Percentiles rank a stretch among this genome's conserved stretches.
These are phyloP conservation scores for Solanum rostratum DNA, from an alignment of 257 asterid genomes.

Conservation along the genomic window DNA sequence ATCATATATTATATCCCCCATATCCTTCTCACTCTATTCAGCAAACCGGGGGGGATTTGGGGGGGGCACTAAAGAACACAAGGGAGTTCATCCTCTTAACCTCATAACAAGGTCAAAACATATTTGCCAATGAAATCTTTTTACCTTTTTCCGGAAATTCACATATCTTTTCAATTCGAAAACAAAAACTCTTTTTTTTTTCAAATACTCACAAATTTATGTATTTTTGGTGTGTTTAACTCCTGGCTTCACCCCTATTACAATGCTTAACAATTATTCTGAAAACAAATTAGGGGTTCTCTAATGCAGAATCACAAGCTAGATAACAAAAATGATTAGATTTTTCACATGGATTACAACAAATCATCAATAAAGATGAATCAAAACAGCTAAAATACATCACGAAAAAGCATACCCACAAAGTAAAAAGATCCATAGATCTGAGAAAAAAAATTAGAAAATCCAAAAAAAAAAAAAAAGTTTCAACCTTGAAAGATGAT, in stretches of 20 bases:
- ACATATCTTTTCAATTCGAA: too few relatives aligned
- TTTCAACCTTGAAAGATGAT: conserved; percentile 8
- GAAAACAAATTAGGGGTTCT: not conserved
- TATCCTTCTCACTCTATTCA: not conserved
- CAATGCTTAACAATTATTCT: not conserved
- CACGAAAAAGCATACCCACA: not conserved
- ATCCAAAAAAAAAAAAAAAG: not conserved
- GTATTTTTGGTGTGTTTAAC: too few relatives aligned
- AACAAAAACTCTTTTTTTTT: too few relatives aligned
- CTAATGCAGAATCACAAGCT: not conserved
- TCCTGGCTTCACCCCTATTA: not conserved
- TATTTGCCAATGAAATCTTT: too few relatives aligned
- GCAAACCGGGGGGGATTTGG: too few relatives aligned
- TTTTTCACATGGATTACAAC: not conserved
- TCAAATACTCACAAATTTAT: too few relatives aligned
- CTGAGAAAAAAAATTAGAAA: not conserved
- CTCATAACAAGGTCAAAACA: not conserved
- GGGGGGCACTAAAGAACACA: too few relatives aligned
- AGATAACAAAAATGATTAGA: not conserved
- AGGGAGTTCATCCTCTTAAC: not conserved
- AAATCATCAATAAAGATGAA: not conserved
- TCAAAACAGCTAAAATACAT: not conserved
- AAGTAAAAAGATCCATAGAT: not conserved
- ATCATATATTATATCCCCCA: not conserved
- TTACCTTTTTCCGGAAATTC: too few relatives aligned